phyloP scores from a whole-genome alignment of 108 stramenopile genomes.

The Mediolabrus comicus region DNA sequence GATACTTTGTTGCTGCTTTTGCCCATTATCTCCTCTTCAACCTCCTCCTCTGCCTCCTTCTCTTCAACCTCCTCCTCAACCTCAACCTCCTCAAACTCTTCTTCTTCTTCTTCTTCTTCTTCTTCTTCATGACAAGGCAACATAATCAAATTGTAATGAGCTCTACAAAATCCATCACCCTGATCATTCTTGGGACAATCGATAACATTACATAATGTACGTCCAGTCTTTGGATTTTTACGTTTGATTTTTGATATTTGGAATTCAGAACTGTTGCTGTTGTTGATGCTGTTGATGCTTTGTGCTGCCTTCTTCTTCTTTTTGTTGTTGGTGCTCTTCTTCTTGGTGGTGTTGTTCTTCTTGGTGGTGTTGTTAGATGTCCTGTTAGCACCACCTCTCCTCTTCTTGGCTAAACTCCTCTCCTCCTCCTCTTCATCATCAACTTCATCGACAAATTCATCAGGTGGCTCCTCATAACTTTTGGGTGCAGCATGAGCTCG shows the following conservation, averaged over 20 bases:
- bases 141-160: background rate
- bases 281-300: background rate
- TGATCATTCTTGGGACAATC: slow-evolving; percentile 15
- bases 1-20: background rate
- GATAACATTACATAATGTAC: slow-evolving; percentile 14
- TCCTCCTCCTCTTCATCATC: no score
- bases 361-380: no score
- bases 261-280: background rate
- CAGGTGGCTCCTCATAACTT: background rate
- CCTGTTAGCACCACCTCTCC: no score
- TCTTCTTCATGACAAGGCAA: no score
- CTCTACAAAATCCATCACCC: slow-evolving; percentile 11
- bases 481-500: background rate
- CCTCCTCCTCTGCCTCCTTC: background rate
- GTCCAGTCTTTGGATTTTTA: background rate
- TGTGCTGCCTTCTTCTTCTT: background rate
- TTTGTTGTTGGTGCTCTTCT: no score
- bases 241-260: background rate
- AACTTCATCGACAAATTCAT: background rate
- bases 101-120: background rate
- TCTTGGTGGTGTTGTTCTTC: no score
- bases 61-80: background rate
- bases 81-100: background rate
- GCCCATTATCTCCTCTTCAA: background rate
- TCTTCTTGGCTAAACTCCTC: no score